A percentile compares a stretch with the other conserved stretches of the same genome.
Conservation (phyloP, 2,329 filamentous ascomycete genomes). For the Lecanicillium sp. region DNA sequence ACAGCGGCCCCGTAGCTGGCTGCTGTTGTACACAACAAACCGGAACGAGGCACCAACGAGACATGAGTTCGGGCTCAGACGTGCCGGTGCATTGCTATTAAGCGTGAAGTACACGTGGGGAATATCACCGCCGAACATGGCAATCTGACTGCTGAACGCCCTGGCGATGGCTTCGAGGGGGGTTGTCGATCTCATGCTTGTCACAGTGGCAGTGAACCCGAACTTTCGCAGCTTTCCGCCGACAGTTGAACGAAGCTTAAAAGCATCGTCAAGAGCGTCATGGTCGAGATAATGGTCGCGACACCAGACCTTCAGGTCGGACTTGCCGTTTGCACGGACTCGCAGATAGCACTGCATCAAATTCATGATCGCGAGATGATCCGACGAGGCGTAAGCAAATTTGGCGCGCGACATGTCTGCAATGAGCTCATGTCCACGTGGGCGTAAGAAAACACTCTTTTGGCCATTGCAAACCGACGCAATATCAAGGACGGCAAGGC, state of each 20-base stretch:
- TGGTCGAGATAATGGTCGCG: conserved; percentile 2
- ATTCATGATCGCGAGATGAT: conserved; percentile 13
- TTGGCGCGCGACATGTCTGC: conserved; percentile 5
- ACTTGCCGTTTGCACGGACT: neutral
- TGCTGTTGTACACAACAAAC: conserved; percentile 10
- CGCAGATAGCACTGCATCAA: conserved; percentile 9
- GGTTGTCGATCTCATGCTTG: conserved; percentile 10
- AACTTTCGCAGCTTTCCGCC: neutral
- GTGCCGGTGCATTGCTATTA: conserved; percentile 9
- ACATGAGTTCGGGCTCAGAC: conserved; percentile 4
- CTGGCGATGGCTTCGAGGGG: conserved; percentile 12
- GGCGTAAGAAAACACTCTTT: conserved; percentile 11
- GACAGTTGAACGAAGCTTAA: neutral
- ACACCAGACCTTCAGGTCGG: neutral
- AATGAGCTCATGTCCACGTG: neutral
- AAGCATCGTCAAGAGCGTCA: conserved; percentile 10
- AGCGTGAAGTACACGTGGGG: conserved; percentile 13
- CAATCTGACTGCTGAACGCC: conserved; percentile 12
- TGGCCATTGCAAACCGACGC: conserved; percentile 11
- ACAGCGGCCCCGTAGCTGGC: neutral
- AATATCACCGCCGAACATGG: neutral
- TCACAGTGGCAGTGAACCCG: neutral
- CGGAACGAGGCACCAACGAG: neutral
- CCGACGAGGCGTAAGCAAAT: conserved; percentile 9
- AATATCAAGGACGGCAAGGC: conserved; percentile 13